Evolutionary conservation across 192 early-diverging fungal genomes (phyloP), one percentile per base, ranked within the genome.

Genomic region (Coemansia sp.): DNA sequence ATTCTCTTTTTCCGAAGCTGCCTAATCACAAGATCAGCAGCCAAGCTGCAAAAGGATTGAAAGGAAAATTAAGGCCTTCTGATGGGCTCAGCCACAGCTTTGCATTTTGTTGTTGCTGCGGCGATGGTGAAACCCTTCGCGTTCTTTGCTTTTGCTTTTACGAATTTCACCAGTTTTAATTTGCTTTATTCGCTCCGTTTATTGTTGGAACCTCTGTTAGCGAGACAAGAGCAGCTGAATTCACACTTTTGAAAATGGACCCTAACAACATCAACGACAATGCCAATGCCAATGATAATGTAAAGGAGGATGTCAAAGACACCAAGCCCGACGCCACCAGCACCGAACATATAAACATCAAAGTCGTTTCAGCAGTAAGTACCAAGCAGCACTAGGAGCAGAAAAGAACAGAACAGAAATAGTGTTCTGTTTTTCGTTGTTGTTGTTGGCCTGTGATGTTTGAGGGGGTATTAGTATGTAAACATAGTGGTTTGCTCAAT

Each of bases 341-440:
- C 31, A 64, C 68, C 52, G 89, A 94, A 69, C 95, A 96, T 72
- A 93, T 96, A 70, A 96, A 94, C 84, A 84, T 96, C 56, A 95
- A 95, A 66, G 95, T 96, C 7, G 87, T 93, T 57, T 90, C 91
- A 65, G 79, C 84, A 75, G 94, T 96, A 91, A 79, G 87, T 86
- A 51, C 30, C 48, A 8, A 51, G 2, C 5, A 37, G 35, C 12
- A n/a, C n/a, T n/a, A n/a, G n/a, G n/a, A n/a, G n/a, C n/a, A n/a
- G n/a, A n/a, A n/a, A n/a, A n/a, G n/a, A n/a, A n/a, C n/a, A n/a
- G n/a, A n/a, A n/a, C n/a, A n/a, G n/a, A n/a, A n/a, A n/a, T n/a
- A n/a, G n/a, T 39, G 37, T 39, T 39, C 15, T 39, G 37, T 39
- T 39, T 37, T 39, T 39, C 1, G 3, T 39, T 7, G 10, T 61